Conservation (phyloP, 306 rosid genomes). For the Glycine tomentella region DNA sequence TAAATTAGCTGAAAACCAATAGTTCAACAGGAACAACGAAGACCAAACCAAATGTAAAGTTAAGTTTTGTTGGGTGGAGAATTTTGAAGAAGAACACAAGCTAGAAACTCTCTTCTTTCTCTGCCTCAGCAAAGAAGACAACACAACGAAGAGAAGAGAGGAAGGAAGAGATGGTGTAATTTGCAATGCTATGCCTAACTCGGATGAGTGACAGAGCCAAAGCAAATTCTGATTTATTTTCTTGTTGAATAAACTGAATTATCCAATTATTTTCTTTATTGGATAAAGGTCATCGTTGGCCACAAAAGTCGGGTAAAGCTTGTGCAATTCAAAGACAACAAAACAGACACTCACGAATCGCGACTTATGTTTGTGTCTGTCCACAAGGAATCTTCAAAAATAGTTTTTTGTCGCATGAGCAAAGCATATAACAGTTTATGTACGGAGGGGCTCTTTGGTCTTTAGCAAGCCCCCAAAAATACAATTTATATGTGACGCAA, state of each 20-base stretch:
- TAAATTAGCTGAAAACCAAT: constrained; percentile 12
- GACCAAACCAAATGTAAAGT: constrained; percentile 23
- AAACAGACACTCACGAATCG: not conserved
- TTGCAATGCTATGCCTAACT: constrained; percentile 21
- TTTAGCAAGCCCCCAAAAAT: too few species aligned
- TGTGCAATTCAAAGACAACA: not conserved
- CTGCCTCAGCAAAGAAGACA: constrained; percentile 25
- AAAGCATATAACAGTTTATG: too few species aligned
- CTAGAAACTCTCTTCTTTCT: constrained; percentile 35
- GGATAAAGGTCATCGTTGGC: too few species aligned
- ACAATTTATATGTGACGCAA: too few species aligned
- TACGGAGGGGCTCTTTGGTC: too few species aligned
- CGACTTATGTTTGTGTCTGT: not conserved
- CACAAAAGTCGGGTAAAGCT: constrained; percentile 36
- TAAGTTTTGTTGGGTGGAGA: not conserved
- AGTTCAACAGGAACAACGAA: constrained; percentile 16
- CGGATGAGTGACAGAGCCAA: not conserved
- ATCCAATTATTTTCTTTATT: not conserved
- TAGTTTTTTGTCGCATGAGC: too few species aligned
- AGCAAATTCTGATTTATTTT: not conserved
- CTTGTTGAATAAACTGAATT: not conserved
- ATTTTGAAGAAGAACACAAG: constrained; percentile 32
- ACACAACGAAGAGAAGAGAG: constrained; percentile 31
- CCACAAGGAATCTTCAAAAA: too few species aligned
- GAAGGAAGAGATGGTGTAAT: constrained; percentile 30